Evolutionary conservation across 495 filamentous ascomycete genomes (phyloP).

Genomic region (Neurospora terricola): DNA sequence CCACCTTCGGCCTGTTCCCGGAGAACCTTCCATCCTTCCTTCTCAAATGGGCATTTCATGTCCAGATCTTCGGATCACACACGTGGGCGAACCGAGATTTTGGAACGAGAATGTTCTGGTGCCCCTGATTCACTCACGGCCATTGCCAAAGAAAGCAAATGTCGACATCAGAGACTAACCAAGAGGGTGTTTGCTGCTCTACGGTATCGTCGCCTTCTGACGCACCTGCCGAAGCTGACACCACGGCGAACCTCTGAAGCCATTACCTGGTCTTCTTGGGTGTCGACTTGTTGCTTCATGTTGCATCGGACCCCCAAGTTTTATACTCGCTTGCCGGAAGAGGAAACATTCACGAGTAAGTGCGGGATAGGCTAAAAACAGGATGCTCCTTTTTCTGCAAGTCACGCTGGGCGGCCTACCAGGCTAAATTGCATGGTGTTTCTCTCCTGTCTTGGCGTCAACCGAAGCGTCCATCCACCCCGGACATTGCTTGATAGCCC

Average conservation of each 20-base stretch:
- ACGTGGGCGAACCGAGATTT: not conserved
- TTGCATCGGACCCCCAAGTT: not conserved
- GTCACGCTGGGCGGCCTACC: not conserved
- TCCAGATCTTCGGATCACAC: not conserved
- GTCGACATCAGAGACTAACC: not conserved
- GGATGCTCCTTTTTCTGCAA: not conserved
- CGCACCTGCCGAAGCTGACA: conserved; percentile 1
- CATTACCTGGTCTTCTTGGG: not conserved
- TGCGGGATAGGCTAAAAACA: conserved; percentile 1
- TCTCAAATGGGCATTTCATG: conserved; percentile 1
- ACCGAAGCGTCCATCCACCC: not conserved
- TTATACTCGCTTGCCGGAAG: not conserved
- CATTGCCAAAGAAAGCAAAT: not conserved
- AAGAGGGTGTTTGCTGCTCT: not conserved
- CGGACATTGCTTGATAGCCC: not conserved
- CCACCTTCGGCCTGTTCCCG: not conserved
- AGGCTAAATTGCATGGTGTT: conserved; percentile 1
- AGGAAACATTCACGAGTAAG: not conserved
- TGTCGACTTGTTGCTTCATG: not conserved
- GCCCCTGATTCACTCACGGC: not conserved
- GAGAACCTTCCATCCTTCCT: conserved; percentile 1
- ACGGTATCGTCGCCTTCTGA: not conserved
- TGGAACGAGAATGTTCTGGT: not conserved
- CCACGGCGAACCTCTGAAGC: not conserved
- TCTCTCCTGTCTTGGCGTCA: not conserved